phyloP scores from a whole-genome alignment of 106 monocot genomes.

The Amphibolis antarctica region DNA sequence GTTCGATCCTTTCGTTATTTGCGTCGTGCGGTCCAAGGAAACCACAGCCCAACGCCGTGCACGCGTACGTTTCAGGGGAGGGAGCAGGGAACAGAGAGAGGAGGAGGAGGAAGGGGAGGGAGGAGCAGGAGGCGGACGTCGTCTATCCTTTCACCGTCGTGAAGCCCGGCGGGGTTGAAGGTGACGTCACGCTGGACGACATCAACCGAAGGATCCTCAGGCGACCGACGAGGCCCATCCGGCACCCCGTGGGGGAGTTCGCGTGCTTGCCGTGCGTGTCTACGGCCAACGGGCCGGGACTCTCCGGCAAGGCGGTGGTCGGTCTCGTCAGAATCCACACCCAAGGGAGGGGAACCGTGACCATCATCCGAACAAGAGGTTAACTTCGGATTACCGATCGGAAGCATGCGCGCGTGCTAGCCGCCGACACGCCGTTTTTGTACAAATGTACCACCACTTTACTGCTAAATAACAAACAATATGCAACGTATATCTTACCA shows the following conservation, averaged over 20 bases:
- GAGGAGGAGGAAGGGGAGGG: neutral
- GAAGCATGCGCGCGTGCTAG: too few relatives aligned
- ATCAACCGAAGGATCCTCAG: slow-evolving; percentile 62
- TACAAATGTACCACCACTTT: too few relatives aligned
- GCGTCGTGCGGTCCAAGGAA: too few relatives aligned
- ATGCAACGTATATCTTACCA: too few relatives aligned
- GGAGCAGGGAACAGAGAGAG: slow-evolving; percentile 1
- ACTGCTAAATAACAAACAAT: too few relatives aligned
- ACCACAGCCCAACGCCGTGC: too few relatives aligned
- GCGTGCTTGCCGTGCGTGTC: slow-evolving; percentile 37
- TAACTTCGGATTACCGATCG: slow-evolving; percentile 23
- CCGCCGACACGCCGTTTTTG: too few relatives aligned
- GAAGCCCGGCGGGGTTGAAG: slow-evolving; percentile 66
- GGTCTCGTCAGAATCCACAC: slow-evolving; percentile 80
- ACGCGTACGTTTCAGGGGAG: too few relatives aligned
- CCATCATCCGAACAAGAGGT: slow-evolving; percentile 85
- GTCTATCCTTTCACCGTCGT: slow-evolving; percentile 59
- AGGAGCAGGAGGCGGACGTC: slow-evolving; percentile 21
- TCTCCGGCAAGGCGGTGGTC: slow-evolving; percentile 87
- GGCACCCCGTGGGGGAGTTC: slow-evolving; percentile 79
- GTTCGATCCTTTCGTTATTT: too few relatives aligned
- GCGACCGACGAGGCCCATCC: slow-evolving; percentile 64
- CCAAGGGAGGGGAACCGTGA: slow-evolving; percentile 73
- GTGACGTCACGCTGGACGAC: slow-evolving; percentile 57
- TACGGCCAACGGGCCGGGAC: slow-evolving; percentile 29